A percentile compares a stretch with the other conserved stretches of the same genome.
Evolutionary conservation across 129 eudicot genomes (phyloP).

Genomic region (Pittosporum tobira): DNA sequence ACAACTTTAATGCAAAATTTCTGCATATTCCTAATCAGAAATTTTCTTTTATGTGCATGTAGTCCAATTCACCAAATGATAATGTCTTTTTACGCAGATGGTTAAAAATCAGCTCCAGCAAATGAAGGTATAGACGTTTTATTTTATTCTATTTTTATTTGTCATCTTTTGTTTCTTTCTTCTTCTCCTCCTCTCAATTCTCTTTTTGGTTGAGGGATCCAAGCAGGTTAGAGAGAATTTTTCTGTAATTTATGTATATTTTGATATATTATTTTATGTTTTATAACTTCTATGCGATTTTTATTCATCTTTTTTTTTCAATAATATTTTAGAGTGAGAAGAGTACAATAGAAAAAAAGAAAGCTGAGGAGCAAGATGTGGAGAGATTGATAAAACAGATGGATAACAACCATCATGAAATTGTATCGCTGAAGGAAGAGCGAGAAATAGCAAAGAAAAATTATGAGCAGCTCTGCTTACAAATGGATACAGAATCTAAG

Average conservation of each 20-base stretch:
- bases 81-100: slow-evolving; percentile 29
- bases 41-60: slow-evolving; percentile 3
- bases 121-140: slow-evolving; percentile 39
- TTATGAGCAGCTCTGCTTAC: slow-evolving; percentile 27
- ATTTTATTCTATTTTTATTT: background rate
- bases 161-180: background rate
- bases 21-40: slow-evolving; percentile 6
- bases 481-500: slow-evolving; percentile 32
- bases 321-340: slow-evolving; percentile 38
- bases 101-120: slow-evolving; percentile 71
- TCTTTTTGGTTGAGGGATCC: too few species aligned
- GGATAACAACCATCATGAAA: slow-evolving; percentile 29
- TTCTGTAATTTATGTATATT: too few species aligned
- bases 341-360: slow-evolving; percentile 31
- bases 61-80: slow-evolving; percentile 4
- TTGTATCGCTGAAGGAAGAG: slow-evolving; percentile 38
- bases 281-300: background rate
- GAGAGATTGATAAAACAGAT: slow-evolving; percentile 26
- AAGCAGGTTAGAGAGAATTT: too few species aligned
- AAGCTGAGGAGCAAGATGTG: slow-evolving; percentile 38
- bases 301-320: background rate
- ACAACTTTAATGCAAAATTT: background rate
- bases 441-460: slow-evolving; percentile 37
- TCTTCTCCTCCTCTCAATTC: too few species aligned
- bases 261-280: too few species aligned